Conservation (phyloP, 1,284 basidiomycete species). For the Leccinum griseonigrum region DNA sequence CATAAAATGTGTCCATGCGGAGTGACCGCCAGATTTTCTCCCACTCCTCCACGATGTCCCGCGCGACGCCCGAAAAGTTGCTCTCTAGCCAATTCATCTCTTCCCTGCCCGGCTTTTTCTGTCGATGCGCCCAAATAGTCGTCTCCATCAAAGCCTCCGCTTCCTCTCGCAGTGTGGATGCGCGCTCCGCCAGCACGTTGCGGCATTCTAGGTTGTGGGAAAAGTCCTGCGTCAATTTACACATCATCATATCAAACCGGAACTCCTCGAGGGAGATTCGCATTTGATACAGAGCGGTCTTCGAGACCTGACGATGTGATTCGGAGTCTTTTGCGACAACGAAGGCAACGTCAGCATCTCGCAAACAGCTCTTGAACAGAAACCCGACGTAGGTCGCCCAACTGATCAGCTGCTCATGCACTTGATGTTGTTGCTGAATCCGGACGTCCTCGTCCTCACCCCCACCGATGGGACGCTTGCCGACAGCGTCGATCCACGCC, state of each 20-base stretch:
- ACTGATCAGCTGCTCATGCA: constrained; percentile 14
- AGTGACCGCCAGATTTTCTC: constrained; percentile 32
- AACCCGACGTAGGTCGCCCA: constrained; percentile 44
- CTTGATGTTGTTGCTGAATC: background rate
- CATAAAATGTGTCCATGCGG: constrained; percentile 37
- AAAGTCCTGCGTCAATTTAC: constrained; percentile 10
- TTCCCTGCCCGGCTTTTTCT: constrained; percentile 19
- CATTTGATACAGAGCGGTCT: constrained; percentile 37
- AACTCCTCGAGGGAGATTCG: constrained; percentile 36
- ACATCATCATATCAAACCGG: constrained; percentile 32
- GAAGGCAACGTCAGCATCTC: constrained; percentile 43
- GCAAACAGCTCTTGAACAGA: constrained; percentile 39
- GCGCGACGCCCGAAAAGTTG: constrained; percentile 33
- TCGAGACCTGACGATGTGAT: constrained; percentile 39
- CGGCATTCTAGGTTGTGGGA: background rate
- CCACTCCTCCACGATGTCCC: constrained; percentile 39
- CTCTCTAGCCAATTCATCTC: constrained; percentile 37
- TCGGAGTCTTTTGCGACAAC: constrained; percentile 34
- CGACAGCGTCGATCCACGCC: constrained; percentile 23
- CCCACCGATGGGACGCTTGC: constrained; percentile 1
- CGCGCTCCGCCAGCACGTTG: constrained; percentile 10
- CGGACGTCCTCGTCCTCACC: constrained; percentile 8
- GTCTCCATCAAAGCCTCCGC: constrained; percentile 11
- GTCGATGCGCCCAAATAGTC: constrained; percentile 13
- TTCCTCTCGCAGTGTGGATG: background rate